These are phyloP conservation scores for Saccharomycopsis lassenensis DNA, from an alignment of 805 yeast species.

Conservation along the genomic window DNA sequence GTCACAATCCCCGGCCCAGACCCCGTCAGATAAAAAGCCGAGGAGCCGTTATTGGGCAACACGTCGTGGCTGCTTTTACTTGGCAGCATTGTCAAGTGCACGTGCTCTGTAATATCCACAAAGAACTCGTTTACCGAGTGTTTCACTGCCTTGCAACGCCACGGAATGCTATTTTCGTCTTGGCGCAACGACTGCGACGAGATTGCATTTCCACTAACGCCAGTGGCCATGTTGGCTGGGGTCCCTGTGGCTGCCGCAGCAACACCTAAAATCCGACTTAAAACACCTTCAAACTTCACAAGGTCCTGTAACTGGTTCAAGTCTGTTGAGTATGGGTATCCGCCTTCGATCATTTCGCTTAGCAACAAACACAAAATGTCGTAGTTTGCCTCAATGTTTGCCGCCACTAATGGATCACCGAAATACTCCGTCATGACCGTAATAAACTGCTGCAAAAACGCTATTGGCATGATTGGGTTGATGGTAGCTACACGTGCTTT, in stretches of 20 bases:
- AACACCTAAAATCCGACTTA: constrained; percentile 41
- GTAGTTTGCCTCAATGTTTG: constrained; percentile 54
- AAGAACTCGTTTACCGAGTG: constrained; percentile 77
- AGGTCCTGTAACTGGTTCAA: constrained; percentile 56
- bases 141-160: constrained; percentile 68
- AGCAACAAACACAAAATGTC: constrained; percentile 63
- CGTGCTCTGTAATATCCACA: constrained; percentile 65
- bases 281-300: constrained; percentile 52
- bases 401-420: constrained; percentile 39
- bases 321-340: constrained; percentile 64
- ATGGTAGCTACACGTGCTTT: constrained; percentile 21
- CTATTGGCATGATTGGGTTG: constrained; percentile 46
- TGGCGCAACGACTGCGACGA: no score
- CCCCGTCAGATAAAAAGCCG: constrained; percentile 19
- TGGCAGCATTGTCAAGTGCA: constrained; percentile 44
- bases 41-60: constrained; percentile 20
- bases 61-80: constrained; percentile 18
- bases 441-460: constrained; percentile 40
- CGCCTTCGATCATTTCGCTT: constrained; percentile 70
- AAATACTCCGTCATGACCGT: constrained; percentile 49
- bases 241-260: no score
- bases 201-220: no score
- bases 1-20: no score
- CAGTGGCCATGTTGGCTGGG: no score
- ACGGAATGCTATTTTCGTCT: no score